These are phyloP conservation scores for Agaricus blazei DNA, from an alignment of 768 basidiomycete genomes.

Conservation along the genomic window DNA sequence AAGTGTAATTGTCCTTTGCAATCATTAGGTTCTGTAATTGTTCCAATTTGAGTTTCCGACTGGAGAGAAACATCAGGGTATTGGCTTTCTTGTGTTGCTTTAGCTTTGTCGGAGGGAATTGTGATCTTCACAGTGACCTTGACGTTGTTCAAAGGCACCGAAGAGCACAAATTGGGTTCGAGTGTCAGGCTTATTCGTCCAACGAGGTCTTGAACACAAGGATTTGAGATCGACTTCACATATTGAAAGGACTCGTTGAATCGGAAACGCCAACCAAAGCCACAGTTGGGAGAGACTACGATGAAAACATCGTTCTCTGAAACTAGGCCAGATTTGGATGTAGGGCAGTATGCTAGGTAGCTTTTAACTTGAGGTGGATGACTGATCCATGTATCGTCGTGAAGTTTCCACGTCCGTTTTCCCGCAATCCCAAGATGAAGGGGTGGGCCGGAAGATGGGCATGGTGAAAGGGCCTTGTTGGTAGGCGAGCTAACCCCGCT, in stretches of 20 bases:
- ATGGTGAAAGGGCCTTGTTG: too few relatives aligned
- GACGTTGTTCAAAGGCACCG: background rate
- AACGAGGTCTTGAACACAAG: background rate
- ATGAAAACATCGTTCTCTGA: background rate
- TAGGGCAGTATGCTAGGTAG: background rate
- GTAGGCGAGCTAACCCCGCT: too few relatives aligned
- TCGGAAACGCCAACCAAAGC: constrained; percentile 3
- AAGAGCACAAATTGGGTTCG: background rate
- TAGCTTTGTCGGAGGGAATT: background rate
- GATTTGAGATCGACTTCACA: background rate
- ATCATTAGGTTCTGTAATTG: background rate
- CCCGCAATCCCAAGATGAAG: too few relatives aligned
- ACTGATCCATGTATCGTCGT: background rate
- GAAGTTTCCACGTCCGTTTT: too few relatives aligned
- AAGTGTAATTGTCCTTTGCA: background rate
- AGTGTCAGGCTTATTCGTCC: background rate
- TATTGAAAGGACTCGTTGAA: background rate
- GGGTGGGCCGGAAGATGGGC: too few relatives aligned
- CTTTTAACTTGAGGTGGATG: constrained; percentile 2
- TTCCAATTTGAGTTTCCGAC: background rate
- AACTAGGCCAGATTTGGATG: background rate
- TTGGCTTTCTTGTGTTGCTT: background rate
- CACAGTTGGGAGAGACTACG: background rate
- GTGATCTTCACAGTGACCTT: background rate
- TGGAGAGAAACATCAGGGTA: background rate